Evolutionary conservation across 257 asterid genomes (phyloP), one percentile per base, ranked within the genome.

Genomic region (Salvia rosmarinus): DNA sequence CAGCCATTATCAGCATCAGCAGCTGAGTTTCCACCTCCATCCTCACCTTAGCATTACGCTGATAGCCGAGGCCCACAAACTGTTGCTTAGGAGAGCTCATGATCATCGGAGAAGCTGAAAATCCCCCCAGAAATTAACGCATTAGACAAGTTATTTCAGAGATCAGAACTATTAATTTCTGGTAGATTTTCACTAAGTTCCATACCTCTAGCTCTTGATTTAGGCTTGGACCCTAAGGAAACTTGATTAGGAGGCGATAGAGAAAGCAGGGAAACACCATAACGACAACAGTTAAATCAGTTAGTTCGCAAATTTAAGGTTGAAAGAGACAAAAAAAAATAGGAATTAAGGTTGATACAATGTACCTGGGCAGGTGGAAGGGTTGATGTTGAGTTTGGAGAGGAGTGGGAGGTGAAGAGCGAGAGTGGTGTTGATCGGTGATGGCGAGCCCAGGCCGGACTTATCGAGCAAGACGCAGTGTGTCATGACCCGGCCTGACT

Each of bases 401-500:
- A 86, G 80, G 55, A 7, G 25, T n/a, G 95, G 96, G n/a, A 91
- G 64, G 78, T 83, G 85, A 51, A 84, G 90, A 9, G 96, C 96
- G 13, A 79, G 85, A 5, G 91, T 83, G 5, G 75, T 60, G 67
- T 89, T 89, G 74, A 91, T 74, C 6, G 97, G 90, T 28, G 82
- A 19, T 5, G 80, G 68, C 9, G 81, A 68, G 47, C 70, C 71
- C 55, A 72, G 62, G n/a, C 76, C 32, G 16, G 88, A 77, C 43
- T 81, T 87, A 35, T 82, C 75, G 17, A 87, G 80, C 85, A 89
- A 70, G 20, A 83, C 16, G 60, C 96, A 91, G 68, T n/a, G n/a
- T 25, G 30, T 25, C 30, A 25, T 3, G 30, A 25, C 30, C 30
- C 30, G 30, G 30, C 3, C 30, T 25, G 30, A 3, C 30, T 25